Evolutionary conservation across 208 protist species (phyloP).

Genomic region (Crithidia mellificae): DNA sequence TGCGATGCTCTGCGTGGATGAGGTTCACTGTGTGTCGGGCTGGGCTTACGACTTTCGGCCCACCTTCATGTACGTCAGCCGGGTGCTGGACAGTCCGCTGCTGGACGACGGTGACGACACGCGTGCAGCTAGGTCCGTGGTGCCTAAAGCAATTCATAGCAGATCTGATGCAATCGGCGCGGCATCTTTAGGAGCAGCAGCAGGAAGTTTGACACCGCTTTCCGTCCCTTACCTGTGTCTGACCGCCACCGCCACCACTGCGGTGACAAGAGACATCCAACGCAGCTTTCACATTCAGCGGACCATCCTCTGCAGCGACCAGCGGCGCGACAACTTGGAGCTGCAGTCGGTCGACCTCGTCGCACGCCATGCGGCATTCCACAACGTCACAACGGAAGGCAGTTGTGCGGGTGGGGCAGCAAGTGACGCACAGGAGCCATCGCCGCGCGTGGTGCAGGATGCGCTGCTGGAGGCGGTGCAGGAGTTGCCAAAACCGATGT

Average conservation of each 20-base stretch:
- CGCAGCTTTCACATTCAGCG: conserved; percentile 63
- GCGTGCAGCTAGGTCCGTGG: too few species aligned
- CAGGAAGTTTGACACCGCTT: too few species aligned
- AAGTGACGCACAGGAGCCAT: conserved; percentile 22
- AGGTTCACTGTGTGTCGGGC: conserved; percentile 96
- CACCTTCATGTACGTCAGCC: conserved; percentile 78
- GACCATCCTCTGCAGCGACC: conserved; percentile 45
- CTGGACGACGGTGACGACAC: conserved; percentile 12
- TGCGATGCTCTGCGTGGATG: conserved; percentile 92
- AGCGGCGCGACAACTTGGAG: conserved; percentile 61
- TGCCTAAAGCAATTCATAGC: too few species aligned
- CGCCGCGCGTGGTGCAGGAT: conserved; percentile 51
- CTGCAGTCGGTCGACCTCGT: conserved; percentile 57
- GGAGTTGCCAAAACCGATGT: conserved; percentile 80
- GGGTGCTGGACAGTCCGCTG: conserved; percentile 45
- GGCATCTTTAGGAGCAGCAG: too few species aligned
- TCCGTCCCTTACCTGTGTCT: conserved; percentile 73
- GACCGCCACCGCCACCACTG: conserved; percentile 78
- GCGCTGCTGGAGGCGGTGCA: conserved; percentile 62
- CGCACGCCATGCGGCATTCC: conserved; percentile 19
- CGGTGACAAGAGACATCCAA: conserved; percentile 82
- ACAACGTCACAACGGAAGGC: not conserved
- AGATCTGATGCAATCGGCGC: too few species aligned
- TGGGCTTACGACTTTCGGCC: conserved; percentile 96
- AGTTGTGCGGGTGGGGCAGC: not conserved